These are phyloP conservation scores for Hemileccinum impolitum DNA, from an alignment of 768 basidiomycete species.

Conservation along the genomic window DNA sequence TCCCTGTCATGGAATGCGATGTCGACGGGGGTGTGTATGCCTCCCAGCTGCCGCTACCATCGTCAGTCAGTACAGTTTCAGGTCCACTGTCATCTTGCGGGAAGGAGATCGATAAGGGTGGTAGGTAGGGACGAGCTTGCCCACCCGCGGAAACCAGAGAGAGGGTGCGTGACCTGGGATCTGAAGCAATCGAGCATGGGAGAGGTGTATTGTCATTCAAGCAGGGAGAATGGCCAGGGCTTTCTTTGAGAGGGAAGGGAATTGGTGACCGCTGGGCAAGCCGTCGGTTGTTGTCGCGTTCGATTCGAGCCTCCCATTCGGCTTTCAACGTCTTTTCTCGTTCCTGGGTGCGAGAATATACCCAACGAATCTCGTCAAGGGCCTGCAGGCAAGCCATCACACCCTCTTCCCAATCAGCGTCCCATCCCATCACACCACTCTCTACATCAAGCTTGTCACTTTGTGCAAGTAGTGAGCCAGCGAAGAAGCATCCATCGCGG, in stretches of 20 bases:
- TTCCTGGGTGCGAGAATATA: constrained; percentile 70
- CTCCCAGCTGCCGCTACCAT: constrained; percentile 53
- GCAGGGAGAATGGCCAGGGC: constrained; percentile 28
- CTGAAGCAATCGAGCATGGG: constrained; percentile 6
- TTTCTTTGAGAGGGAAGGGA: constrained; percentile 24
- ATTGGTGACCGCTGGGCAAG: constrained; percentile 20
- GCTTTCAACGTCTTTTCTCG: constrained; percentile 57
- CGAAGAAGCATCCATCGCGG: constrained; percentile 88
- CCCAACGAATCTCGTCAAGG: constrained; percentile 82
- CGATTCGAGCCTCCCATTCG: constrained; percentile 41
- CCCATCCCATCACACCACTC: constrained; percentile 20
- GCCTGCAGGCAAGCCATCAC: constrained; percentile 61
- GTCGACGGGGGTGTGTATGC: constrained; percentile 64
- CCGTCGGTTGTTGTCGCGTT: constrained; percentile 31
- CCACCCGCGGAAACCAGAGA: constrained; percentile 33
- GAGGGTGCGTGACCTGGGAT: constrained; percentile 18
- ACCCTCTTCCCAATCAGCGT: constrained; percentile 32
- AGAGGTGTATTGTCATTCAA: constrained; percentile 20
- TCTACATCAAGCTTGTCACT: constrained; percentile 36
- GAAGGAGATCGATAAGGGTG: constrained; percentile 40
- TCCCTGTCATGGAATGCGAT: constrained; percentile 43
- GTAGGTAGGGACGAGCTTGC: constrained; percentile 45
- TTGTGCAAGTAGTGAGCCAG: constrained; percentile 71
- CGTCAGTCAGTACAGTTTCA: constrained; percentile 47
- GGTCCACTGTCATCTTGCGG: constrained; percentile 51